These are phyloP conservation scores for Sugiyamaella sp. DNA, from an alignment of 1,139 yeast species.

Conservation along the genomic window DNA sequence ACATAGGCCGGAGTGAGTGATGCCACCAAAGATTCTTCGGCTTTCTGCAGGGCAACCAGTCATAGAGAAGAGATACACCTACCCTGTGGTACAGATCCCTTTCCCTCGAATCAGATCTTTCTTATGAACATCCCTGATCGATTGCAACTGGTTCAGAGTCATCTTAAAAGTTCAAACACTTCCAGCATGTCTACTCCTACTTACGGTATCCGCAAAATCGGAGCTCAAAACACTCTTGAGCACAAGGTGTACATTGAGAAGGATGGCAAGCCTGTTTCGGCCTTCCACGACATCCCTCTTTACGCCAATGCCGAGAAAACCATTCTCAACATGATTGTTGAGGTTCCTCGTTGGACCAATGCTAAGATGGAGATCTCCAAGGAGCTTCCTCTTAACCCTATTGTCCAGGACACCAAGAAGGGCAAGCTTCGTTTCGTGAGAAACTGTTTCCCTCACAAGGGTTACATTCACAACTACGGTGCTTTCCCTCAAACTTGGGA, in stretches of 20 bases:
- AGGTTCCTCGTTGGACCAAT: slow-evolving; percentile 89
- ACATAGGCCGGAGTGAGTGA: no score
- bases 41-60: slow-evolving; percentile 1
- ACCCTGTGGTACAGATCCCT: not conserved
- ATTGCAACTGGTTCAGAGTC: slow-evolving; percentile 21
- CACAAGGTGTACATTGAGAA: slow-evolving; percentile 78
- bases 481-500: slow-evolving; percentile 98
- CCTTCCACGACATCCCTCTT: slow-evolving; percentile 83
- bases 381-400: slow-evolving; percentile 70
- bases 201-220: slow-evolving; percentile 64
- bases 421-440: slow-evolving; percentile 81
- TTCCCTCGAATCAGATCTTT: slow-evolving; percentile 2
- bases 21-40: not conserved
- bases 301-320: slow-evolving; percentile 63
- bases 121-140: slow-evolving; percentile 18
- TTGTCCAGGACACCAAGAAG: slow-evolving; percentile 81
- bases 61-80: no score
- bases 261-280: slow-evolving; percentile 69
- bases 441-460: slow-evolving; percentile 88
- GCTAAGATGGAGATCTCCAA: slow-evolving; percentile 86
- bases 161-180: slow-evolving; percentile 8
- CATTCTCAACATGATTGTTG: slow-evolving; percentile 81
- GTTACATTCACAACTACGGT: slow-evolving; percentile 91
- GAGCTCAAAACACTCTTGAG: slow-evolving; percentile 90
- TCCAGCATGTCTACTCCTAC: slow-evolving; percentile 21